Percentiles rank a stretch among this genome's conserved stretches.
These are phyloP conservation scores for Capsicum chinense DNA, from an alignment of 257 asterid genomes.

Conservation along the genomic window DNA sequence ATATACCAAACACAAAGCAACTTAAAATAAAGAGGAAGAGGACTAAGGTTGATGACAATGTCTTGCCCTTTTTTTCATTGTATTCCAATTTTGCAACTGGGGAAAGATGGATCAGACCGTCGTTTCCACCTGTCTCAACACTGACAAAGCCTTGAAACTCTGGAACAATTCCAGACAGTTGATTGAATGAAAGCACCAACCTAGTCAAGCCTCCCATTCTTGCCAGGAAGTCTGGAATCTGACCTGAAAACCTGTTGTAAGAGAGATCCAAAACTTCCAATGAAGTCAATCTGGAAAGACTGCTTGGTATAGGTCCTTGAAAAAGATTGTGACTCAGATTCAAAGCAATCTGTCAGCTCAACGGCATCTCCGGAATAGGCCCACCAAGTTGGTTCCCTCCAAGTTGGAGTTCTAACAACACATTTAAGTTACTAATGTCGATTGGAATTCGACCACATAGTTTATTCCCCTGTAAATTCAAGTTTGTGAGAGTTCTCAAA, in stretches of 20 bases:
- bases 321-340: constrained; percentile 77
- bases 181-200: constrained; percentile 62
- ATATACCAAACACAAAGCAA: neutral
- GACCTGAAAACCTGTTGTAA: constrained; percentile 61
- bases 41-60: neutral
- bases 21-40: neutral
- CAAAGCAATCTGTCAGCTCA: constrained; percentile 58
- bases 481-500: constrained; percentile 48
- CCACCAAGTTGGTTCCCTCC: constrained; percentile 74
- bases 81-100: neutral
- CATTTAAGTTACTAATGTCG: constrained; percentile 44
- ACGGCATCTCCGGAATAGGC: constrained; percentile 57
- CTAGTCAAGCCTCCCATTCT: constrained; percentile 48
- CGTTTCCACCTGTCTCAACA: constrained; percentile 43
- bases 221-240: constrained; percentile 54
- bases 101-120: neutral
- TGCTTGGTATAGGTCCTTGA: constrained; percentile 49
- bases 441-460: constrained; percentile 64
- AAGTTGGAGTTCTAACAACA: constrained; percentile 68
- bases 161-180: constrained; percentile 66
- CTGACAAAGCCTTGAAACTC: constrained; percentile 31
- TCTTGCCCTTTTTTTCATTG: neutral
- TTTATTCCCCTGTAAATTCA: constrained; percentile 58
- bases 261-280: constrained; percentile 90
- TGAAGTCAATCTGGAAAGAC: constrained; percentile 42